Evolutionary conservation across 257 asterid species (phyloP), one percentile per base, ranked within the genome.

Genomic region (Penstemon barbatus): DNA sequence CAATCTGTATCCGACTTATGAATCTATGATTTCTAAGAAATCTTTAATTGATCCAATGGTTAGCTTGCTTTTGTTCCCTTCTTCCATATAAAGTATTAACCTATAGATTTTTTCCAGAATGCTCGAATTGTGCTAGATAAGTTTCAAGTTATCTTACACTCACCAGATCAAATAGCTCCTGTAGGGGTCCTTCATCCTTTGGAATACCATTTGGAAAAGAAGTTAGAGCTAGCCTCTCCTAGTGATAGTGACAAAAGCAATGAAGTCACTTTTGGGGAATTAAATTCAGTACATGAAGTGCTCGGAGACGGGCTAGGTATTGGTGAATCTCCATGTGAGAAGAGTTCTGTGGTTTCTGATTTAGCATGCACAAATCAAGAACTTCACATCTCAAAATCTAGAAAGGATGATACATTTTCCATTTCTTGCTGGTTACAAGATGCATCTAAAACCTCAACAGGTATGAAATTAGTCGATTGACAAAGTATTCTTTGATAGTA

Each of bases 181-280:
- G 96, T 90, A 63, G 99, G 96, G 75, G 85, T 93, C 78, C 92
- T 93, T 74, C 99, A 90, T 76, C 96, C 99, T 55, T 53, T 88
- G 78, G 92, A 86, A 74, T 90, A 85, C 78, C 99, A 88, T 82
- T 78, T 93, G 81, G 97, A 88, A 79, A 80, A 50, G 70, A 93
- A 90, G 79, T 59, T 42, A 61, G 80, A 52, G 42, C 73, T 73
- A 54, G 72, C 61, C 43, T 74, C 90, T 66, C 71, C 69, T 42
- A 71, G 49, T 79, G 81, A 81, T 25, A 19, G 62, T 66, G 81
- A 72, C 51, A 70, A 70, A 70, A 71, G 72, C 72, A 71, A 56
- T 66, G 82, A 63, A 45, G 69, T 55, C 50, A 19, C 60, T 71
- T 57, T 55, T 73, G 84, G 42, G 64, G 92, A 81, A 72, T 41